phyloP scores from a whole-genome alignment of 345 rosid genomes.

The Nephelium lappaceum region DNA sequence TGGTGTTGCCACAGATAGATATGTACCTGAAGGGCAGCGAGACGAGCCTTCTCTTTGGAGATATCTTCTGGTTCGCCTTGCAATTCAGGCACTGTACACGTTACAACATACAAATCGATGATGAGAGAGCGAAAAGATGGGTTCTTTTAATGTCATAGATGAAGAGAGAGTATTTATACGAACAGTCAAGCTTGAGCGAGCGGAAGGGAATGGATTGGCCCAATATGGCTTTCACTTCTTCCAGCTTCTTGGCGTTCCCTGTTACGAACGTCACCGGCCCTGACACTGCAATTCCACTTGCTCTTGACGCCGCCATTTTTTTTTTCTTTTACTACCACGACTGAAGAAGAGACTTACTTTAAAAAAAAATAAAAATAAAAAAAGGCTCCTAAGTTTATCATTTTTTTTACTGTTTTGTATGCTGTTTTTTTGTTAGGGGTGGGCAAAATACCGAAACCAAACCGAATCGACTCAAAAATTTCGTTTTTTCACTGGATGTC shows the following conservation, averaged over 20 bases:
- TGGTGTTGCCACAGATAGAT: not conserved
- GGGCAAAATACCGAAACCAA: too few species aligned
- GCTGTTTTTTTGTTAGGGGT: too few species aligned
- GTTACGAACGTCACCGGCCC: slow-evolving; percentile 96
- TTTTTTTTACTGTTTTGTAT: too few species aligned
- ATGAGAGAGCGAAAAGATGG: not conserved
- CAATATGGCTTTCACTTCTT: slow-evolving; percentile 86
- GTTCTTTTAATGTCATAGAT: too few species aligned
- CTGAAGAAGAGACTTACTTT: too few species aligned
- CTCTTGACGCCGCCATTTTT: slow-evolving; percentile 51
- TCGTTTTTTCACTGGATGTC: too few species aligned
- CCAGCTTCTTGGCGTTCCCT: slow-evolving; percentile 93
- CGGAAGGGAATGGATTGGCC: slow-evolving; percentile 81
- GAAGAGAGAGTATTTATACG: not conserved
- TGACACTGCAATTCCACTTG: slow-evolving; percentile 36
- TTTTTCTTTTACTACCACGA: not conserved
- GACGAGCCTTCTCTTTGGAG: slow-evolving; percentile 89
- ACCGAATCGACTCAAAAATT: too few species aligned
- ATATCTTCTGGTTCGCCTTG: slow-evolving; percentile 96
- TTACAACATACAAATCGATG: not conserved
- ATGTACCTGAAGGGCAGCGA: slow-evolving; percentile 67
- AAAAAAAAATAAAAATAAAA: too few species aligned
- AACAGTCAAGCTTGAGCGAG: slow-evolving; percentile 87
- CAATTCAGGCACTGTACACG: slow-evolving; percentile 69
- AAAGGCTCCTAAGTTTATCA: too few species aligned